phyloP scores from a whole-genome alignment of 73 alveolate genomes.

The Paramecium octaurelia region DNA sequence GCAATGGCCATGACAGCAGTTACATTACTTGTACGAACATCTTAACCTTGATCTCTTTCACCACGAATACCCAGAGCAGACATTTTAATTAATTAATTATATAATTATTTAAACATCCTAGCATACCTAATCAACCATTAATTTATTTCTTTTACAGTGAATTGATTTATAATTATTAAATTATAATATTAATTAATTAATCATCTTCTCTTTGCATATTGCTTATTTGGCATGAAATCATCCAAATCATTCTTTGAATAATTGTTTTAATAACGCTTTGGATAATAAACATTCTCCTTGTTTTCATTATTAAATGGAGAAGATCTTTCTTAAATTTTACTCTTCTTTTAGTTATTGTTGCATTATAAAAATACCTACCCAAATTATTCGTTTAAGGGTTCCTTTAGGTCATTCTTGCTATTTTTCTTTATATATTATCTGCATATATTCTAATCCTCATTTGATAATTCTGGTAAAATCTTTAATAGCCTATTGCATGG shows the following conservation, averaged over 20 bases:
- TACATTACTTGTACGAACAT: constrained; percentile 85
- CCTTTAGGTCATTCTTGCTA: background rate
- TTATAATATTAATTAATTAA: background rate
- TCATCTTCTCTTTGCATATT: background rate
- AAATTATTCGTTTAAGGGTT: constrained; percentile 17
- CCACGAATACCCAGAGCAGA: constrained; percentile 82
- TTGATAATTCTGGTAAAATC: background rate
- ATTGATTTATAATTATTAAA: background rate
- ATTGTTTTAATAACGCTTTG: background rate
- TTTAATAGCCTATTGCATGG: background rate
- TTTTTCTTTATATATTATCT: background rate
- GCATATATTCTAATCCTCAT: background rate
- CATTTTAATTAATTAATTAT: background rate
- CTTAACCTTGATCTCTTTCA: constrained; percentile 91
- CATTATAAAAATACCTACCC: constrained; percentile 2
- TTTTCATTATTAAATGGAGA: constrained; percentile 10
- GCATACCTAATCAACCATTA: background rate
- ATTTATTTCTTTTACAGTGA: background rate
- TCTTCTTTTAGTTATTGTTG: background rate
- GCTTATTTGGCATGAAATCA: background rate
- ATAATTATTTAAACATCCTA: background rate
- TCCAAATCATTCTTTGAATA: background rate
- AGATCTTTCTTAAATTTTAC: background rate
- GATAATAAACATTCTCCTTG: background rate
- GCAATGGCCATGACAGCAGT: constrained; percentile 90